Percentiles rank a stretch among this genome's conserved stretches.
Evolutionary conservation across 2,329 filamentous ascomycete species (phyloP).

Genomic region (Stagonosporopsis chrysanthemi): DNA sequence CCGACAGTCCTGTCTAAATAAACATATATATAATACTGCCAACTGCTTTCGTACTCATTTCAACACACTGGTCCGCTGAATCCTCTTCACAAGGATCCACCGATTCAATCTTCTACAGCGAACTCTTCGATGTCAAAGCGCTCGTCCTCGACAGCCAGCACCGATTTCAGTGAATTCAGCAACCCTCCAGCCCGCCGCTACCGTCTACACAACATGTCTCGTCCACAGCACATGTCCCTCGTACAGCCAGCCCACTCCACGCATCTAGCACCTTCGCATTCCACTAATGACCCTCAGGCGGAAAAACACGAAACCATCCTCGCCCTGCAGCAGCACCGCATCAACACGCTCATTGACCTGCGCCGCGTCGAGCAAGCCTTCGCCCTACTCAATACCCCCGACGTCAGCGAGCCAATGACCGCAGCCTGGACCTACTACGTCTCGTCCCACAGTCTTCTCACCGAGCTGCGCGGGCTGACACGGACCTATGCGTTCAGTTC

Average conservation of each 20-base stretch:
- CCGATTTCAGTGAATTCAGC: conserved; percentile 32
- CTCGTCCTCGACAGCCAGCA: conserved; percentile 30
- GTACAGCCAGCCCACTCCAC: conserved; percentile 24
- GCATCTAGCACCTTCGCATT: background rate
- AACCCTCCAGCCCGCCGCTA: conserved; percentile 39
- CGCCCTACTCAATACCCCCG: conserved; percentile 63
- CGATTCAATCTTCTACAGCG: background rate
- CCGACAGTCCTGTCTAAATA: background rate
- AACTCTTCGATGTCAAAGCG: conserved; percentile 28
- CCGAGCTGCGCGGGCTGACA: conserved; percentile 73
- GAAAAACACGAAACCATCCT: conserved; percentile 66
- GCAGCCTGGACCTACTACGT: conserved; percentile 76
- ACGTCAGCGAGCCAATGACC: conserved; percentile 72
- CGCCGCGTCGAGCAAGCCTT: conserved; percentile 74
- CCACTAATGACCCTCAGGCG: conserved; percentile 37
- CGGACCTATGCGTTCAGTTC: conserved; percentile 71
- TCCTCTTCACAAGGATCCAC: background rate
- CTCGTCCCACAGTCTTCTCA: conserved; percentile 71
- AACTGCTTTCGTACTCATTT: background rate
- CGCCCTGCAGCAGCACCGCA: conserved; percentile 69
- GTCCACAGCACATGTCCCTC: conserved; percentile 30
- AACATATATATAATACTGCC: background rate
- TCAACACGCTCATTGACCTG: conserved; percentile 77
- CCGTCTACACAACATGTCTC: conserved; percentile 38
- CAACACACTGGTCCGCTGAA: too few species aligned